Evolutionary conservation across 805 yeast genomes (phyloP), one percentile per base, ranked within the genome.

Genomic region (Schwanniomyces polymorphus): DNA sequence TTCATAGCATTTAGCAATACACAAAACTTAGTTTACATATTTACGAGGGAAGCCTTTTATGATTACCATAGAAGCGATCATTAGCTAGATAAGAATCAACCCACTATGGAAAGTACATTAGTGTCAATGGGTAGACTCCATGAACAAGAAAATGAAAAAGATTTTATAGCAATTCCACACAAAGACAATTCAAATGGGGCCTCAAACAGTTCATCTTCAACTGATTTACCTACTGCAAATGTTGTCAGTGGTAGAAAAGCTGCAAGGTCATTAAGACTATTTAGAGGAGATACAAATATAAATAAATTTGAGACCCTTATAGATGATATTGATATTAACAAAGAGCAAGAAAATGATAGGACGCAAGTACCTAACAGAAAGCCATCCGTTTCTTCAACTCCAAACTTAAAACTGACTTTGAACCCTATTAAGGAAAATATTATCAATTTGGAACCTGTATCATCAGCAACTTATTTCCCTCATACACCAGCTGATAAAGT

Each of bases 391-490:
- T 46, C 42, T n/a, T 44, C 40, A 28, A 33, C 23, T n/a, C 37
- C 49, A 23, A 31, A 17, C 14, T 43, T 44, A 27, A 27, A 27
- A 10, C 39, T 3, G 27, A 21, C 16, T 4, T 31, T 31, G 7
- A 23, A 27, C n/a, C 38, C 42, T 10, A 33, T 21, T 12, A 61
- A 23, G 54, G 43, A 39, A n/a, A 35, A 35, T 18, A 12, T 46
- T 11, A 27, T 64, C 17, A 55, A 65, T 0, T 54, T 81, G 39
- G 85, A 84, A 48, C 88, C 88, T 0, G 79, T 83, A 0, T 81
- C 87, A 0, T 81, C 86, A 1, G 90, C 89, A 0, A 83, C 88
- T 0, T 85, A 84, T 58, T 76, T 82, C 47, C 91, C 91, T 2
- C 88, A 85, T 59, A 77, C 80, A 3, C 79, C 83, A 14, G 52